Percentiles rank a stretch among this genome's conserved stretches.
Evolutionary conservation across 1,139 yeast species (phyloP).

Genomic region (Pichia norvegensis): DNA sequence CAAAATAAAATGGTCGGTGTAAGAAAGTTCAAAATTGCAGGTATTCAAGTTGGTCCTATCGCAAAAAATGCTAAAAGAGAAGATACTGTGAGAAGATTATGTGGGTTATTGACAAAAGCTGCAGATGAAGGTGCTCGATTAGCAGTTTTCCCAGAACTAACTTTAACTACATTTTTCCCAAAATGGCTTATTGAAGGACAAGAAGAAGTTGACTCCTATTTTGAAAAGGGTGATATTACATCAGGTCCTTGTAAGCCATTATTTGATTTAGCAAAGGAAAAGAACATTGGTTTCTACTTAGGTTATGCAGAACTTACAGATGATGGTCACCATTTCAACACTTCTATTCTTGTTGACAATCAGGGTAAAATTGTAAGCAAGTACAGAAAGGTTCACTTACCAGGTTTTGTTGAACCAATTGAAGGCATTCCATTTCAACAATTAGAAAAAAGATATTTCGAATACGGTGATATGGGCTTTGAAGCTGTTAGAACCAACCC

Average conservation of each 20-base stretch:
- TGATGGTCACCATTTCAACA: slow-evolving; percentile 31
- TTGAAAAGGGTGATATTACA: slow-evolving; percentile 31
- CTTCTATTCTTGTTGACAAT: slow-evolving; percentile 29
- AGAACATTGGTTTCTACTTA: slow-evolving; percentile 29
- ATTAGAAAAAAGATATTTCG: slow-evolving; percentile 31
- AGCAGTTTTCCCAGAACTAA: slow-evolving; percentile 28
- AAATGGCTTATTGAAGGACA: slow-evolving; percentile 28
- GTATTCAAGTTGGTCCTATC: slow-evolving; percentile 17
- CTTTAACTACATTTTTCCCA: slow-evolving; percentile 27
- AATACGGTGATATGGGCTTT: slow-evolving; percentile 29
- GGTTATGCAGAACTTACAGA: slow-evolving; percentile 34
- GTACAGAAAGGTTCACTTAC: slow-evolving; percentile 27
- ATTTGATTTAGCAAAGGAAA: slow-evolving; percentile 28
- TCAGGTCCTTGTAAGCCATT: slow-evolving; percentile 26
- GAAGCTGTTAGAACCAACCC: slow-evolving; percentile 23
- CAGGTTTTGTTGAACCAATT: slow-evolving; percentile 29
- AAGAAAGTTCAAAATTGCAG: slow-evolving; percentile 15
- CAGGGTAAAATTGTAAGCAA: slow-evolving; percentile 9
- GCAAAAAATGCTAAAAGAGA: slow-evolving; percentile 23
- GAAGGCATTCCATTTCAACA: slow-evolving; percentile 29
- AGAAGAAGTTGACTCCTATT: slow-evolving; percentile 30
- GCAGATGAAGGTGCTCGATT: slow-evolving; percentile 24
- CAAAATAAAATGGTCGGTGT: slow-evolving; percentile 6
- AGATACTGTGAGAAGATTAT: slow-evolving; percentile 28
- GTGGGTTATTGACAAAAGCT: slow-evolving; percentile 24